phyloP scores from a whole-genome alignment of 805 yeast genomes.

The Metschnikowia gelsemii region DNA sequence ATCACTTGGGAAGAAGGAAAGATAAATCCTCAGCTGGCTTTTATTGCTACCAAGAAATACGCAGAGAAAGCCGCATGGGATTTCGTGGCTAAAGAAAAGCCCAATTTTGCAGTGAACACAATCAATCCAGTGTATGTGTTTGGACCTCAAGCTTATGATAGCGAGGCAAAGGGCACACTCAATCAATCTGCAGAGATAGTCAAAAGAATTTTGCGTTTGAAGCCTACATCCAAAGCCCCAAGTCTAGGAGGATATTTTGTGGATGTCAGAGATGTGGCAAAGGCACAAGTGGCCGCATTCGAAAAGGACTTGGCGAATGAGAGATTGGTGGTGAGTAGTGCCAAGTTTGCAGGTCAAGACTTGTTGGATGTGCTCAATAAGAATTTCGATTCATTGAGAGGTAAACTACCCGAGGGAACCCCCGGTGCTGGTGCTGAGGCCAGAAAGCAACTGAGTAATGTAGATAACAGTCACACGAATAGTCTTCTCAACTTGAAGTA shows the following conservation, averaged over 20 bases:
- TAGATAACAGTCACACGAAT: constrained; percentile 39
- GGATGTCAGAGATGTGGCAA: constrained; percentile 28
- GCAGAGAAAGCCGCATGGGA: constrained; percentile 40
- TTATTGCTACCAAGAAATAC: constrained; percentile 36
- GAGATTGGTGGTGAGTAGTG: constrained; percentile 31
- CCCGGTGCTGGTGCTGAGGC: constrained; percentile 34
- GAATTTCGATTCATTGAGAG: constrained; percentile 38
- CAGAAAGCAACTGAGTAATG: constrained; percentile 22
- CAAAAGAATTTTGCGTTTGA: constrained; percentile 36
- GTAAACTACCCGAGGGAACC: constrained; percentile 44
- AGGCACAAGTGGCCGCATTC: constrained; percentile 19
- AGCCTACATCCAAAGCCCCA: constrained; percentile 23
- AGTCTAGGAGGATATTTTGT: constrained; percentile 22
- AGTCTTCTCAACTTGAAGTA: constrained; percentile 39
- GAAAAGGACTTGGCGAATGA: constrained; percentile 21
- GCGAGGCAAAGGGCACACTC: constrained; percentile 31
- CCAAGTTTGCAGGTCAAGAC: constrained; percentile 30
- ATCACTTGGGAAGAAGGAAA: constrained; percentile 47
- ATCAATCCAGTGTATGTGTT: constrained; percentile 26
- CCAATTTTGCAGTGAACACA: constrained; percentile 38
- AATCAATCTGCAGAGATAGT: constrained; percentile 41
- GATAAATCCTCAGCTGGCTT: constrained; percentile 28
- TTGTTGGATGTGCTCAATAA: constrained; percentile 36
- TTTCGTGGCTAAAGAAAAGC: constrained; percentile 28
- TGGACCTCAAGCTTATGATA: constrained; percentile 29